These are phyloP conservation scores for Metarhizium guizhouense DNA, from an alignment of 2,329 filamentous ascomycete species.

Conservation along the genomic window DNA sequence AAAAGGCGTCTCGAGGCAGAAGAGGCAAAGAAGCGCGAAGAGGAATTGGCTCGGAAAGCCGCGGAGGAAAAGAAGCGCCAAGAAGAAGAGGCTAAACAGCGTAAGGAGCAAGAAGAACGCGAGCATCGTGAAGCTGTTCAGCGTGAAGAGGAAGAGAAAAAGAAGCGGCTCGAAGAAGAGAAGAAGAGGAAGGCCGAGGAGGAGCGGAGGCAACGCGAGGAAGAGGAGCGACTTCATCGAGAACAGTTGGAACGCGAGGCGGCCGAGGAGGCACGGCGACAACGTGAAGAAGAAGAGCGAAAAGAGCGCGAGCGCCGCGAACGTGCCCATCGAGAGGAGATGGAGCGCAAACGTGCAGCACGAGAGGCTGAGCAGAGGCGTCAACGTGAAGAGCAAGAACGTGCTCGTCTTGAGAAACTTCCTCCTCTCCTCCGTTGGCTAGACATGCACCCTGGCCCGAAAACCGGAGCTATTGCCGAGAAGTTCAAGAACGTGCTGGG, in stretches of 20 bases:
- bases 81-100: conserved; percentile 24
- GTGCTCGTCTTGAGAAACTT: conserved; percentile 44
- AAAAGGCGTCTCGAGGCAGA: conserved; percentile 21
- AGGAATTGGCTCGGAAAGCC: conserved; percentile 20
- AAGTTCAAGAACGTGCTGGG: conserved; percentile 50
- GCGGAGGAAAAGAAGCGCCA: conserved; percentile 23
- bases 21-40: conserved; percentile 27
- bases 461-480: conserved; percentile 38
- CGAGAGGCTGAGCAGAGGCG: conserved; percentile 43
- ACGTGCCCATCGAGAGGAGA: conserved; percentile 32
- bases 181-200: conserved; percentile 28
- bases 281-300: conserved; percentile 43
- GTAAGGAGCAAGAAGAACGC: conserved; percentile 20
- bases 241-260: conserved; percentile 39
- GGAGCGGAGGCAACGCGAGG: conserved; percentile 30
- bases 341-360: conserved; percentile 39
- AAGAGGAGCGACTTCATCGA: conserved; percentile 35
- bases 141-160: conserved; percentile 28
- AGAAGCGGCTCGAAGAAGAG: conserved; percentile 28
- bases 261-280: conserved; percentile 38
- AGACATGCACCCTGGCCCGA: conserved; percentile 42
- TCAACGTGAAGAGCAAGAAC: conserved; percentile 45
- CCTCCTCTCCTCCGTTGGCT: conserved; percentile 55
- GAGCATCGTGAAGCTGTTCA: conserved; percentile 24
- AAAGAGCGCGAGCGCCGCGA: conserved; percentile 40